A percentile compares a stretch with the other conserved stretches of the same genome.
Evolutionary conservation across 306 rosid genomes (phyloP).

Genomic region (Prunus kanzakura): DNA sequence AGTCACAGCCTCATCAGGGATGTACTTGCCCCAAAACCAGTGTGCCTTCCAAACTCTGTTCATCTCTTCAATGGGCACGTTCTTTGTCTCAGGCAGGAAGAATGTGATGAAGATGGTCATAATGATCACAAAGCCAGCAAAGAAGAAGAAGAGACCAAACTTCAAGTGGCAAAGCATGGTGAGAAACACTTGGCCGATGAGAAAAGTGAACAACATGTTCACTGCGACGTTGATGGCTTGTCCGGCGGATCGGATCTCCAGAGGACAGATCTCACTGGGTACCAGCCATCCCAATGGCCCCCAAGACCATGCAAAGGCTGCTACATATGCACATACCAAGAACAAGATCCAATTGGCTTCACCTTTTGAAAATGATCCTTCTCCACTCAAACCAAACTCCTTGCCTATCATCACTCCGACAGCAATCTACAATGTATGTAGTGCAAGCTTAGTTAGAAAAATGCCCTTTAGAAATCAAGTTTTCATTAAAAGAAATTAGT

Average conservation of each 20-base stretch:
- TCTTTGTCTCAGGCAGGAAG: constrained; percentile 64
- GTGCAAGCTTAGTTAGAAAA: background rate
- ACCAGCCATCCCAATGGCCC: constrained; percentile 80
- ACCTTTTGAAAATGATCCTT: background rate
- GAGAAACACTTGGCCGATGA: constrained; percentile 50
- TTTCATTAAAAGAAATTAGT: no score
- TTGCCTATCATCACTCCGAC: constrained; percentile 2
- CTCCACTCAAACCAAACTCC: background rate
- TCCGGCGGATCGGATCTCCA: constrained; percentile 61
- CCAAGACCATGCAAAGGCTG: constrained; percentile 81
- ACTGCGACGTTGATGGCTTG: constrained; percentile 54
- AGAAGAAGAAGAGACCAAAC: constrained; percentile 55
- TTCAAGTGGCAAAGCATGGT: constrained; percentile 3
- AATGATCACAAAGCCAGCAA: constrained; percentile 46
- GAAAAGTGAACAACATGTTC: constrained; percentile 71
- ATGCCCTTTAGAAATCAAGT: background rate
- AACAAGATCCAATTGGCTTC: constrained; percentile 11
- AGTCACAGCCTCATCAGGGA: background rate
- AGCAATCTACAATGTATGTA: background rate
- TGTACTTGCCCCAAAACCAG: constrained; percentile 53
- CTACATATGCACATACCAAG: constrained; percentile 48
- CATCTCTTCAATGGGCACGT: constrained; percentile 78
- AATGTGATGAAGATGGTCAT: constrained; percentile 56
- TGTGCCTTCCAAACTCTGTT: constrained; percentile 45
- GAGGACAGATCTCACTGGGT: constrained; percentile 66